These are phyloP conservation scores for Solioccasus polychromus DNA, from an alignment of 768 basidiomycete species.

Conservation along the genomic window DNA sequence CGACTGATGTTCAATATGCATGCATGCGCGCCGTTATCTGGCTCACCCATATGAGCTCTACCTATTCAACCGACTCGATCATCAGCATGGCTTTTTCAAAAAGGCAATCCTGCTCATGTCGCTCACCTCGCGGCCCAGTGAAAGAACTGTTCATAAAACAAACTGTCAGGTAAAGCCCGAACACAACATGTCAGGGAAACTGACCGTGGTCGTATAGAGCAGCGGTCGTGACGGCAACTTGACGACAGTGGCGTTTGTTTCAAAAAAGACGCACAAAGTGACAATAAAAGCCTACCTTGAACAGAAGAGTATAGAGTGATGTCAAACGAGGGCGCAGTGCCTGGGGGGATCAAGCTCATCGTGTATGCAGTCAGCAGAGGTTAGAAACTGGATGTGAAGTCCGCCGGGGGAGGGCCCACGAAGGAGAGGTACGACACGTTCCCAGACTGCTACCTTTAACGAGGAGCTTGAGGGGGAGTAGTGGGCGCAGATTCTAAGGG, in stretches of 20 bases:
- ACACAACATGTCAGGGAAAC: background rate
- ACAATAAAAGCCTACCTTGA: slow-evolving; percentile 18
- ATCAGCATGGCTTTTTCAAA: background rate
- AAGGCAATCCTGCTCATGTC: background rate
- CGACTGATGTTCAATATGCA: background rate
- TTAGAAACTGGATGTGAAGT: slow-evolving; percentile 4
- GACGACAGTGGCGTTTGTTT: slow-evolving; percentile 4
- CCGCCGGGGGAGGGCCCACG: too few relatives aligned
- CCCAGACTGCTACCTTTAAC: slow-evolving; percentile 14
- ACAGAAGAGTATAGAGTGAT: slow-evolving; percentile 17
- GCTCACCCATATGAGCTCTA: slow-evolving; percentile 33
- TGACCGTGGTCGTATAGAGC: slow-evolving; percentile 31
- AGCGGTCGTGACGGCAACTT: slow-evolving; percentile 29
- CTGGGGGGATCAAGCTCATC: slow-evolving; percentile 25
- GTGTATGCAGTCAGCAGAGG: slow-evolving; percentile 1
- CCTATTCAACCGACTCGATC: slow-evolving; percentile 10
- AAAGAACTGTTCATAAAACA: slow-evolving; percentile 15
- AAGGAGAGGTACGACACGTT: background rate
- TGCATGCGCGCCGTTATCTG: background rate
- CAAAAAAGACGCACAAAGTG: background rate
- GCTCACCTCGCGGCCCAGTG: slow-evolving; percentile 28
- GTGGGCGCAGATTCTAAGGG: slow-evolving; percentile 4
- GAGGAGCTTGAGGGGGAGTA: background rate
- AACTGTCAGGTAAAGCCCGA: background rate
- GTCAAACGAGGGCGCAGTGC: background rate